phyloP scores from a whole-genome alignment of 108 stramenopile genomes.

The Chaetoceros muelleri region DNA sequence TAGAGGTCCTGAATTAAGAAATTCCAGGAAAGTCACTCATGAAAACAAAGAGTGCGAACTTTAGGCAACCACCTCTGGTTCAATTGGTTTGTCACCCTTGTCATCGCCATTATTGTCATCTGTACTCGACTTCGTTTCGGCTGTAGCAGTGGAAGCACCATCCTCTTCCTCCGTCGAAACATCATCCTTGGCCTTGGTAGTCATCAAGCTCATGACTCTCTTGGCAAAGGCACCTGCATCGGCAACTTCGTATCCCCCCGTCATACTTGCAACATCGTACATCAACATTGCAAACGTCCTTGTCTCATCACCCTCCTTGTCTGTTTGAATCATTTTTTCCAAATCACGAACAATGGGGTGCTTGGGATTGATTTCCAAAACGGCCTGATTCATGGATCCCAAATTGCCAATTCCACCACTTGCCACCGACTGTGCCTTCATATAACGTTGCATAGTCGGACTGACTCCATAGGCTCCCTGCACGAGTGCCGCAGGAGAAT shows the following conservation, averaged over 20 bases:
- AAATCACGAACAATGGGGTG: conserved; percentile 87
- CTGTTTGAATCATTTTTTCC: conserved; percentile 38
- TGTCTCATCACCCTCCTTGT: conserved; percentile 48
- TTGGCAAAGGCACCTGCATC: conserved; percentile 78
- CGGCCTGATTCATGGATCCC: conserved; percentile 66
- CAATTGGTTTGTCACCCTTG: background rate
- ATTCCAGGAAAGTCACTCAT: too few relatives aligned
- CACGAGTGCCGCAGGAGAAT: conserved; percentile 87
- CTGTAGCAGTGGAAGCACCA: too few relatives aligned
- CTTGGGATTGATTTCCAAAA: conserved; percentile 91
- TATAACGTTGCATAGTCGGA: conserved; percentile 98
- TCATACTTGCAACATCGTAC: conserved; percentile 93
- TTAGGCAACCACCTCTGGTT: background rate
- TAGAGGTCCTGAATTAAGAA: too few relatives aligned
- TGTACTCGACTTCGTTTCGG: too few relatives aligned
- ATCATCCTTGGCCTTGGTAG: conserved; percentile 19
- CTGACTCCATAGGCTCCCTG: conserved; percentile 96
- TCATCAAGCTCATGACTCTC: conserved; percentile 82
- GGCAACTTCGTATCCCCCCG: conserved; percentile 89
- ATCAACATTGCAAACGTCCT: conserved; percentile 70
- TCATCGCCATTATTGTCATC: background rate
- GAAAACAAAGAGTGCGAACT: too few relatives aligned
- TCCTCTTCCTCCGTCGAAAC: conserved; percentile 21
- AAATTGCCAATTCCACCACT: conserved; percentile 49
- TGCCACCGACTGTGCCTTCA: conserved; percentile 90